Conservation (phyloP, 495 filamentous ascomycete species). For the Podospora tetraspora region DNA sequence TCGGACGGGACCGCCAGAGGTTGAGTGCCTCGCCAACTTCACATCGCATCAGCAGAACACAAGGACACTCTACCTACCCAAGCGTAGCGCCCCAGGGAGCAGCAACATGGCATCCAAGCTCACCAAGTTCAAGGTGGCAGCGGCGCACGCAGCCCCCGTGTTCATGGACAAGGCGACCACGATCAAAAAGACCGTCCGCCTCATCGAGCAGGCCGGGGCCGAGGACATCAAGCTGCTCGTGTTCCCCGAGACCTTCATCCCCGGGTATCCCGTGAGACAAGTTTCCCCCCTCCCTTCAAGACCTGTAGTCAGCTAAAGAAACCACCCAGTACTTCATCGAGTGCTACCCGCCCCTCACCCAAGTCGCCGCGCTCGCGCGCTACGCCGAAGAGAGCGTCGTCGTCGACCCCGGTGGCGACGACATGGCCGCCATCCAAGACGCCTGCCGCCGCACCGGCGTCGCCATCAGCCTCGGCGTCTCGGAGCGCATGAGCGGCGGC, state of each 20-base stretch:
- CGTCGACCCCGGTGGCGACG: slow-evolving; percentile 22
- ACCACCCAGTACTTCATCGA: slow-evolving; percentile 27
- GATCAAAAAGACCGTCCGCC: slow-evolving; percentile 25
- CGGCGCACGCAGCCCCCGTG: slow-evolving; percentile 32
- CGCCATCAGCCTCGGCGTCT: slow-evolving; percentile 34
- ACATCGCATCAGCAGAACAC: not conserved
- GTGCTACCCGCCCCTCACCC: slow-evolving; percentile 28
- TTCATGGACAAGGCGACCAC: slow-evolving; percentile 35
- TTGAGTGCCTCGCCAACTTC: not conserved
- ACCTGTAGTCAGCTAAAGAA: not conserved
- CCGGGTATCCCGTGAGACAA: slow-evolving; percentile 26
- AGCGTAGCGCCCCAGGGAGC: not conserved
- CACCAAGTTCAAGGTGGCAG: slow-evolving; percentile 31
- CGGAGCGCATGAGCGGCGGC: slow-evolving; percentile 33
- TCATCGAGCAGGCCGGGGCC: slow-evolving; percentile 26
- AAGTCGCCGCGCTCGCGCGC: slow-evolving; percentile 21
- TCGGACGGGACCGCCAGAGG: not conserved
- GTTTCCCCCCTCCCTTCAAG: not conserved
- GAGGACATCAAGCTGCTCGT: slow-evolving; percentile 30
- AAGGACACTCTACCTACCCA: not conserved
- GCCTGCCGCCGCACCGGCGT: slow-evolving; percentile 29
- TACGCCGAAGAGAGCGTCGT: slow-evolving; percentile 35
- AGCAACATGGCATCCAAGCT: not conserved
- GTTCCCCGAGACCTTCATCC: slow-evolving; percentile 36
- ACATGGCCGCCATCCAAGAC: slow-evolving; percentile 31